Conservation (phyloP, 768 basidiomycete species). For the Peribolospora baueri region DNA sequence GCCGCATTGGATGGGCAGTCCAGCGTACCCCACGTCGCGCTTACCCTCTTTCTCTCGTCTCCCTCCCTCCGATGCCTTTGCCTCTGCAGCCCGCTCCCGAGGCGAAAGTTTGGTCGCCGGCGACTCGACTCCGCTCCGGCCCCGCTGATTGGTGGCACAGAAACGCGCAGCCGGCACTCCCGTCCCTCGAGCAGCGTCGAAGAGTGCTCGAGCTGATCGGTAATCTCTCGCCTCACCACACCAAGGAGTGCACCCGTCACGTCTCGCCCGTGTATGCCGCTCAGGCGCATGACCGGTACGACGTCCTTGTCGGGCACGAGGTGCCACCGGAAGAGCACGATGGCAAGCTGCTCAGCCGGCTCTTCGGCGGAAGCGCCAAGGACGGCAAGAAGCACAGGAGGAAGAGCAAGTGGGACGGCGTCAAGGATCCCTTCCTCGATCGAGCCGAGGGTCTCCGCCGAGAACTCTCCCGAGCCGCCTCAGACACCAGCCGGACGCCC, state of each 20-base stretch:
- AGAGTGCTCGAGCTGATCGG: slow-evolving; percentile 70
- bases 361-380: slow-evolving; percentile 23
- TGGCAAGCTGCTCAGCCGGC: slow-evolving; percentile 7
- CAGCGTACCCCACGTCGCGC: neutral
- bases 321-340: slow-evolving; percentile 12
- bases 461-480: slow-evolving; percentile 11
- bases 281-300: slow-evolving; percentile 67
- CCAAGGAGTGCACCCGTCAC: slow-evolving; percentile 60
- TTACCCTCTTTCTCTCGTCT: neutral
- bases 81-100: neutral
- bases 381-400: slow-evolving; percentile 16
- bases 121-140: too few relatives aligned
- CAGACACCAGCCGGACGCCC: slow-evolving; percentile 17
- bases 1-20: slow-evolving; percentile 1
- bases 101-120: too few relatives aligned
- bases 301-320: slow-evolving; percentile 54
- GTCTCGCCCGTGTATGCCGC: slow-evolving; percentile 62
- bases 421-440: slow-evolving; percentile 17
- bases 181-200: slow-evolving; percentile 56
- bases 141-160: too few relatives aligned
- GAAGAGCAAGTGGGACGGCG: slow-evolving; percentile 8
- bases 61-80: neutral
- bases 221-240: slow-evolving; percentile 71
- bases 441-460: slow-evolving; percentile 10
- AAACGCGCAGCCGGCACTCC: slow-evolving; percentile 22